A percentile compares a stretch with the other conserved stretches of the same genome.
Evolutionary conservation across 306 rosid species (phyloP).

Genomic region (Cercis canadensis): DNA sequence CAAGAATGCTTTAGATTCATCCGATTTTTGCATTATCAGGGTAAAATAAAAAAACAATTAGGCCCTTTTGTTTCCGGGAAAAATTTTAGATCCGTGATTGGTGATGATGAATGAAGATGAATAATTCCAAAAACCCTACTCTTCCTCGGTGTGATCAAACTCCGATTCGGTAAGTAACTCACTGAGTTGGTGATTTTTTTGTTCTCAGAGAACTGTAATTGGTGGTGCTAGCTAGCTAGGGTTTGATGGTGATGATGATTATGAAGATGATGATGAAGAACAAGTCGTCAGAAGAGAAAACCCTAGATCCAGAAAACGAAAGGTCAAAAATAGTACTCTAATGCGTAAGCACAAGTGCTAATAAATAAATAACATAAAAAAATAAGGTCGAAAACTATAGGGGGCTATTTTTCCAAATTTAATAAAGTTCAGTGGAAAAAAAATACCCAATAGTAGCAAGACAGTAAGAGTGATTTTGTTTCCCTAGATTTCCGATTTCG

Average conservation of each 20-base stretch:
- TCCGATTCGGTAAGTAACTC: slow-evolving; percentile 15
- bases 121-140: slow-evolving; percentile 39
- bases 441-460: background rate
- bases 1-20: slow-evolving; percentile 66
- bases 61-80: slow-evolving; percentile 45
- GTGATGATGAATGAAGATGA: slow-evolving; percentile 42
- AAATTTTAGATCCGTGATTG: slow-evolving; percentile 74
- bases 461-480: too few species aligned
- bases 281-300: slow-evolving; percentile 62
- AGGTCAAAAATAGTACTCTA: slow-evolving; percentile 70
- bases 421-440: background rate
- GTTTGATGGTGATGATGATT: slow-evolving; percentile 49
- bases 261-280: slow-evolving; percentile 34
- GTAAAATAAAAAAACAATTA: slow-evolving; percentile 38
- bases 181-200: slow-evolving; percentile 15
- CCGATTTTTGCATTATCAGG: slow-evolving; percentile 64
- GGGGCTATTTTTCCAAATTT: slow-evolving; percentile 4
- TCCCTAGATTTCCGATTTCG: slow-evolving; percentile 16
- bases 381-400: background rate
- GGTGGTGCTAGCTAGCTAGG: slow-evolving; percentile 54
- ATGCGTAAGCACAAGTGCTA: slow-evolving; percentile 35
- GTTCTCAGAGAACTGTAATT: background rate
- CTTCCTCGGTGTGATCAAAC: slow-evolving; percentile 32
- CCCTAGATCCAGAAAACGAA: slow-evolving; percentile 99
- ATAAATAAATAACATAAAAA: background rate